phyloP scores from a whole-genome alignment of 1,139 yeast genomes.

The Lodderomyces metapsilosis region DNA sequence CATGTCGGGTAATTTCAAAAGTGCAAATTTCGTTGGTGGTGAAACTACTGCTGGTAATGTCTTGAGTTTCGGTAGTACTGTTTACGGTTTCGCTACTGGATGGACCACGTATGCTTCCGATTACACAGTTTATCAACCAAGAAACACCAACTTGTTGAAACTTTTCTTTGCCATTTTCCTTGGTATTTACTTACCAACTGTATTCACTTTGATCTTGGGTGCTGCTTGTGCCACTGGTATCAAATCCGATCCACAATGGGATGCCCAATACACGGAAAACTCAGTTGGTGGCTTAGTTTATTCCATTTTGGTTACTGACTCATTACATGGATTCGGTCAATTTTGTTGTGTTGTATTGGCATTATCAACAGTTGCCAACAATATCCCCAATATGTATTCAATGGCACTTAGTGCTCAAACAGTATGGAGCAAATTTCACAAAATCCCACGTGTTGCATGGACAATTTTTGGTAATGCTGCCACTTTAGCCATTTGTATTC shows the following conservation, averaged over 20 bases:
- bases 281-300: conserved; percentile 82
- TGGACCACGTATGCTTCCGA: conserved; percentile 95
- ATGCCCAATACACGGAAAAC: conserved; percentile 48
- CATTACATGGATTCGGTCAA: conserved; percentile 85
- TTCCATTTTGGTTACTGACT: conserved; percentile 71
- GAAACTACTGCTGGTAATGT: conserved; percentile 69
- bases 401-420: conserved; percentile 84
- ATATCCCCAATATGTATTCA: conserved; percentile 91
- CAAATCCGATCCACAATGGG: conserved; percentile 45
- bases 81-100: conserved; percentile 90
- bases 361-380: conserved; percentile 82
- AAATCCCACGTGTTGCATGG: conserved; percentile 82
- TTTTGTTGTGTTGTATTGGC: conserved; percentile 84
- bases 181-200: conserved; percentile 68
- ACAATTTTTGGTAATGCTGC: conserved; percentile 71
- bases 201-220: conserved; percentile 77
- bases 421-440: conserved; percentile 67
- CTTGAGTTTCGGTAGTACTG: conserved; percentile 79
- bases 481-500: conserved; percentile 82
- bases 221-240: conserved; percentile 82
- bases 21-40: conserved; percentile 51
- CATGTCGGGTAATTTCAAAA: conserved; percentile 59
- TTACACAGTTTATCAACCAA: conserved; percentile 82
- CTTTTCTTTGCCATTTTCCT: conserved; percentile 61
- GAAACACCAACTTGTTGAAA: conserved; percentile 54